phyloP scores from a whole-genome alignment of 1,284 basidiomycete species.

The Thecaphora frezii region DNA sequence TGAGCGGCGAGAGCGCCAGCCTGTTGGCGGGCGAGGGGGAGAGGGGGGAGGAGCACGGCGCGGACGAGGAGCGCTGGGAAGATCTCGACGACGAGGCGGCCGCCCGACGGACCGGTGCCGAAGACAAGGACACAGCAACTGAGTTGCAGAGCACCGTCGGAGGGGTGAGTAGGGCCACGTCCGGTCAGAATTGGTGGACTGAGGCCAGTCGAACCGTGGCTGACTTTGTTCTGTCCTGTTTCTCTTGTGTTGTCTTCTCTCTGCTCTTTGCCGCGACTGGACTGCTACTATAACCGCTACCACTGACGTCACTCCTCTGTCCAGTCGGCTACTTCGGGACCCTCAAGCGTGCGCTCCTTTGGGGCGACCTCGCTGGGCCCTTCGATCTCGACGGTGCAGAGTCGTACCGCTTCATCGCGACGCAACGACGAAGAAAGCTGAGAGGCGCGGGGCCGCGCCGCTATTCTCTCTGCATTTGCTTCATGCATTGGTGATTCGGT shows the following conservation, averaged over 20 bases:
- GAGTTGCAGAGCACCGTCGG: constrained; percentile 17
- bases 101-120: constrained; percentile 2
- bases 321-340: constrained; percentile 23
- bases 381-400: constrained; percentile 1
- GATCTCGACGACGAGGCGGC: constrained; percentile 16
- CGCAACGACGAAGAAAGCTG: too few relatives aligned
- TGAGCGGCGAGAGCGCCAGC: constrained; percentile 2
- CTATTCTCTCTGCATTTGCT: too few relatives aligned
- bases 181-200: background rate
- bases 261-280: too few relatives aligned
- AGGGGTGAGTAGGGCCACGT: constrained; percentile 10
- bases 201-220: background rate
- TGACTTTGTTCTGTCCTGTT: background rate
- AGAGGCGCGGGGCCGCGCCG: too few relatives aligned
- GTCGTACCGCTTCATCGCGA: constrained; percentile 7
- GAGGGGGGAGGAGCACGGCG: background rate
- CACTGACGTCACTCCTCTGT: background rate
- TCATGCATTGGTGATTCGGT: too few relatives aligned
- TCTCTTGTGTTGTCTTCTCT: too few relatives aligned
- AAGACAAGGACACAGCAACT: constrained; percentile 4
- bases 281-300: too few relatives aligned
- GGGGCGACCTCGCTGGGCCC: constrained; percentile 19
- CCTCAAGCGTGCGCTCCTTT: constrained; percentile 20
- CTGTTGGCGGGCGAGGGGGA: background rate
- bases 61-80: constrained; percentile 29